phyloP scores from a whole-genome alignment of 305 asterid species.

The Solanum hybrid region DNA sequence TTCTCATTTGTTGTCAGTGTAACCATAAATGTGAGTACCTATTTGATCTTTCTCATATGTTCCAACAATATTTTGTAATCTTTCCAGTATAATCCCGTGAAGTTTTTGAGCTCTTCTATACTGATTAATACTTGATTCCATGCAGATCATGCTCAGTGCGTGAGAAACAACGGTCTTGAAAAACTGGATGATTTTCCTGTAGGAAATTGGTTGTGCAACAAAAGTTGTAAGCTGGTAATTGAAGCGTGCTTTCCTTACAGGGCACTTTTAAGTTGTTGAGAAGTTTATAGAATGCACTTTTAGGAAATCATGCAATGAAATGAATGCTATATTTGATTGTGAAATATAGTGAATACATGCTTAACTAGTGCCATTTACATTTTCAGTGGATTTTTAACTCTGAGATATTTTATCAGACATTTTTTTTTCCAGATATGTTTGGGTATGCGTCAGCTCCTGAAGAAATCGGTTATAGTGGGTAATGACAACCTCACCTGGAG shows the following conservation, averaged over 20 bases:
- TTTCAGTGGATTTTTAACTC: neutral
- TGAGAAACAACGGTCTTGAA: conserved; percentile 24
- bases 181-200: conserved; percentile 21
- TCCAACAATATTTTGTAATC: neutral
- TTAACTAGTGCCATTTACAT: neutral
- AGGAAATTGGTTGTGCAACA: conserved; percentile 63
- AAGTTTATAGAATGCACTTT: neutral
- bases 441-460: conserved; percentile 44
- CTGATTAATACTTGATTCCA: conserved; percentile 8
- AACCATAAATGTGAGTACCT: conserved; percentile 55
- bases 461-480: conserved; percentile 52
- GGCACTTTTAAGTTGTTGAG: neutral
- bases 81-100: neutral
- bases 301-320: neutral
- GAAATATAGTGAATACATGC: neutral
- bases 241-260: neutral
- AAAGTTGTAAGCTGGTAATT: conserved; percentile 59
- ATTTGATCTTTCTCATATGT: conserved; percentile 10
- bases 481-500: conserved; percentile 62
- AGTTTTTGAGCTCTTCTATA: neutral
- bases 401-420: neutral
- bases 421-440: conserved; percentile 47
- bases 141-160: conserved; percentile 69
- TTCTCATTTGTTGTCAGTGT: conserved; percentile 59
- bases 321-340: neutral